Conservation (phyloP, 2,329 filamentous ascomycete species). For the Teratosphaeria viscida region DNA sequence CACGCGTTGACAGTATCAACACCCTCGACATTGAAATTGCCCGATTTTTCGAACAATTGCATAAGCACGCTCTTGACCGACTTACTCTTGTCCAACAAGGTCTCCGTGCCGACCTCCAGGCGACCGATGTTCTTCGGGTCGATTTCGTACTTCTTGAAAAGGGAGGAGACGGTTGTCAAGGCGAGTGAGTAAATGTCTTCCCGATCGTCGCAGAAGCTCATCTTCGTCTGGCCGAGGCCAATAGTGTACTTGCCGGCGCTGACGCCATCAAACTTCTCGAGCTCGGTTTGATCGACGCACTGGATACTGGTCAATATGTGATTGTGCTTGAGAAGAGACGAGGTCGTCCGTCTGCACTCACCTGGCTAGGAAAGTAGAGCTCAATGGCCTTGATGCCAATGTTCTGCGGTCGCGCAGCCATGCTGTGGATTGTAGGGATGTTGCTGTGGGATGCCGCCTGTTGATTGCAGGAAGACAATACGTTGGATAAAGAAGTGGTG, state of each 20-base stretch:
- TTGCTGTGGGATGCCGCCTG: background rate
- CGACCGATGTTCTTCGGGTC: conserved; percentile 42
- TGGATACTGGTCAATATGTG: conserved; percentile 15
- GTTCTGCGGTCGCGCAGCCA: conserved; percentile 29
- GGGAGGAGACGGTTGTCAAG: conserved; percentile 41
- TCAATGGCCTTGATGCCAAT: conserved; percentile 46
- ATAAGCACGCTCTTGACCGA: conserved; percentile 45
- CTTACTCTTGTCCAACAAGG: conserved; percentile 46
- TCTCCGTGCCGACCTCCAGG: conserved; percentile 45
- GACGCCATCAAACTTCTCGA: conserved; percentile 47
- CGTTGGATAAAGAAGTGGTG: background rate
- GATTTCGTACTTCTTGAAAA: conserved; percentile 43
- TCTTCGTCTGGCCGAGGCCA: conserved; percentile 45
- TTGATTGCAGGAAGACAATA: background rate
- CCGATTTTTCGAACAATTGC: conserved; percentile 42
- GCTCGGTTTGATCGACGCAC: conserved; percentile 44
- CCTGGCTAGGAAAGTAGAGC: conserved; percentile 45
- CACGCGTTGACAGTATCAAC: conserved; percentile 45
- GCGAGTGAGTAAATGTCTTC: conserved; percentile 46
- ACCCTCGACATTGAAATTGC: conserved; percentile 45
- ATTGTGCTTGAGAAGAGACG: background rate
- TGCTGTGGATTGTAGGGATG: background rate
- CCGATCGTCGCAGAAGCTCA: conserved; percentile 46
- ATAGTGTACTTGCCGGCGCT: conserved; percentile 44
- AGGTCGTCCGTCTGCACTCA: conserved; percentile 18